Conservation (phyloP, 2,329 filamentous ascomycete species). For the Pestalotiopsis sp. region DNA sequence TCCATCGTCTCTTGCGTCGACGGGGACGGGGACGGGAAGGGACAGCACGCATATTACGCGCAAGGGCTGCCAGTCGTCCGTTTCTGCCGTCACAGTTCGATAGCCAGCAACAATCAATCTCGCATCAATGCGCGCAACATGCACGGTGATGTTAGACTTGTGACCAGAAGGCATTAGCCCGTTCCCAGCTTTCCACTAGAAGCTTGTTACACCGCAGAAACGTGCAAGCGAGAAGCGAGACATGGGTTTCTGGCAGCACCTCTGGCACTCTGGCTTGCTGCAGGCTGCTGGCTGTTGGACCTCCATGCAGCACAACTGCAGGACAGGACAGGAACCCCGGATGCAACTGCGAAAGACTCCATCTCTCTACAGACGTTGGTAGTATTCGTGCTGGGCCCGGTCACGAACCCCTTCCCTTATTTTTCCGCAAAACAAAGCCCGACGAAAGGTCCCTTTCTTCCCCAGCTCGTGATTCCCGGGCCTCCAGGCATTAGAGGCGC, state of each 20-base stretch:
- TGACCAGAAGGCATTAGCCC: background rate
- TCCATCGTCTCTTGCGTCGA: background rate
- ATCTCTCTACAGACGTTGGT: background rate
- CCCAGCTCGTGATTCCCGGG: background rate
- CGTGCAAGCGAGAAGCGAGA: background rate
- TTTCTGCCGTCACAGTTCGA: background rate
- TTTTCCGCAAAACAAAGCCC: background rate
- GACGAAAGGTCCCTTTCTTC: background rate
- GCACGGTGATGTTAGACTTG: slow-evolving; percentile 11
- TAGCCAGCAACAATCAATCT: background rate
- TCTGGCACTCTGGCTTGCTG: background rate
- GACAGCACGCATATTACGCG: background rate
- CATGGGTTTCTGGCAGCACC: too few relatives aligned
- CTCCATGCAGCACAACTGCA: background rate
- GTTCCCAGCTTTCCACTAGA: background rate
- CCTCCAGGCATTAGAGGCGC: background rate
- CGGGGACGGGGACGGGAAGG: background rate
- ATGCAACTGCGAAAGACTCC: background rate
- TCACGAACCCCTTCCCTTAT: background rate
- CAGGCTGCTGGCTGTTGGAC: background rate
- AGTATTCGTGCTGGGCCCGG: background rate
- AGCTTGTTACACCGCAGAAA: slow-evolving; percentile 12
- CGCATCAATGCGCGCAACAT: background rate
- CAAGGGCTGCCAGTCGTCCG: background rate
- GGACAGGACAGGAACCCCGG: background rate